Evolutionary conservation across 495 filamentous ascomycete genomes (phyloP).

Genomic region (Darksidea phi): DNA sequence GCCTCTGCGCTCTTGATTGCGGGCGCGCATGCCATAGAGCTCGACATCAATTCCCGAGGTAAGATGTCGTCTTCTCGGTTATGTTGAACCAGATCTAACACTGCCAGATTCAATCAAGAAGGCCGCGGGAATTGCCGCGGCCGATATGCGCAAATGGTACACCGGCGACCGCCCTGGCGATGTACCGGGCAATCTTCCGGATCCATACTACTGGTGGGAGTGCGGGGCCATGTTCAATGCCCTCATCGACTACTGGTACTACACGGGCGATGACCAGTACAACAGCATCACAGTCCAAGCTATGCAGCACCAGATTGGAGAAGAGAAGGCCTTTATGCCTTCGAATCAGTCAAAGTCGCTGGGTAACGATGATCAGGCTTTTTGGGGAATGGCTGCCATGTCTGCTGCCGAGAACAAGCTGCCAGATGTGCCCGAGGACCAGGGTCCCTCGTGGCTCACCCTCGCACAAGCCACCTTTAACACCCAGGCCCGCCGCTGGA

Average conservation of each 20-base stretch:
- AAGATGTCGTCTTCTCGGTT: neutral
- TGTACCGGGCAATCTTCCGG: slow-evolving; percentile 44
- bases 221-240: slow-evolving; percentile 52
- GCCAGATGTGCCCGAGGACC: slow-evolving; percentile 47
- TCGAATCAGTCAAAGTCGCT: slow-evolving; percentile 46
- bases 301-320: slow-evolving; percentile 51
- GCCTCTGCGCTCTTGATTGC: slow-evolving; percentile 24
- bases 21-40: slow-evolving; percentile 31
- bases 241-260: slow-evolving; percentile 56
- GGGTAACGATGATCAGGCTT: slow-evolving; percentile 60
- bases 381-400: slow-evolving; percentile 59
- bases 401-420: slow-evolving; percentile 54
- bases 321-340: slow-evolving; percentile 53
- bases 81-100: slow-evolving; percentile 1
- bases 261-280: slow-evolving; percentile 56
- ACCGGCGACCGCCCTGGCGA: slow-evolving; percentile 48
- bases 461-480: slow-evolving; percentile 80
- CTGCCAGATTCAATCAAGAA: slow-evolving; percentile 40
- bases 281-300: slow-evolving; percentile 52
- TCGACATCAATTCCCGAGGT: slow-evolving; percentile 25
- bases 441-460: slow-evolving; percentile 65
- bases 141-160: slow-evolving; percentile 48
- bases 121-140: slow-evolving; percentile 38
- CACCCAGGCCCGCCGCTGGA: slow-evolving; percentile 69
- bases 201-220: slow-evolving; percentile 52